These are phyloP conservation scores for Termitomyces sp. DNA, from an alignment of 768 basidiomycete genomes.

Conservation along the genomic window DNA sequence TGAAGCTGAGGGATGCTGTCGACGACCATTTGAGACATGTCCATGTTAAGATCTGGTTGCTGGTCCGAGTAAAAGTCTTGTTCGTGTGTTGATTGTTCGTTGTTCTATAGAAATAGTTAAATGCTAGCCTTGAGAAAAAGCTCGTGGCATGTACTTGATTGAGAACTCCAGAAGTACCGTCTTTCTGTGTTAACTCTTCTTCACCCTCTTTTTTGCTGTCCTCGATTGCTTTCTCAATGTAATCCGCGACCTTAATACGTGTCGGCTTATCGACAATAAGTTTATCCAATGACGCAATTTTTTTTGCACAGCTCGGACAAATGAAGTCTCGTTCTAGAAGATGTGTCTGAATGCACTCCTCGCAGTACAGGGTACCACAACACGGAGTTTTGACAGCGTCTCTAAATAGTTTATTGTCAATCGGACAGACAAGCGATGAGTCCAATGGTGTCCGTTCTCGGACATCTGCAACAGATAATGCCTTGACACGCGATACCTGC, in stretches of 20 bases:
- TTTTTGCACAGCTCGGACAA: constrained; percentile 88
- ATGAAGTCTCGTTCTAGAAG: constrained; percentile 93
- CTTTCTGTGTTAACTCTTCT: constrained; percentile 33
- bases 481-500: constrained; percentile 76
- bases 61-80: constrained; percentile 75
- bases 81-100: constrained; percentile 29
- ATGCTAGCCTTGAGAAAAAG: background rate
- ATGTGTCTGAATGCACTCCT: constrained; percentile 95
- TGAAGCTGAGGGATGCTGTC: constrained; percentile 80
- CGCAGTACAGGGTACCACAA: constrained; percentile 88
- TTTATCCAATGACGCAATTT: constrained; percentile 87
- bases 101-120: constrained; percentile 15
- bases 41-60: constrained; percentile 61
- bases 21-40: constrained; percentile 68
- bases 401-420: constrained; percentile 90
- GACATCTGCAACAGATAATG: constrained; percentile 83
- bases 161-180: constrained; percentile 20
- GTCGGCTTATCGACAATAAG: constrained; percentile 75
- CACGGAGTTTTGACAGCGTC: constrained; percentile 96
- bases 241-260: constrained; percentile 74
- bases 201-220: constrained; percentile 67
- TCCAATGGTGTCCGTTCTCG: constrained; percentile 84
- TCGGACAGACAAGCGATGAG: constrained; percentile 75
- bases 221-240: constrained; percentile 80
- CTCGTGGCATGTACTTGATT: constrained; percentile 31